Base-by-base conservation (phyloP, 163 green algal genomes). In the Scenedesmus sp. region DNA sequence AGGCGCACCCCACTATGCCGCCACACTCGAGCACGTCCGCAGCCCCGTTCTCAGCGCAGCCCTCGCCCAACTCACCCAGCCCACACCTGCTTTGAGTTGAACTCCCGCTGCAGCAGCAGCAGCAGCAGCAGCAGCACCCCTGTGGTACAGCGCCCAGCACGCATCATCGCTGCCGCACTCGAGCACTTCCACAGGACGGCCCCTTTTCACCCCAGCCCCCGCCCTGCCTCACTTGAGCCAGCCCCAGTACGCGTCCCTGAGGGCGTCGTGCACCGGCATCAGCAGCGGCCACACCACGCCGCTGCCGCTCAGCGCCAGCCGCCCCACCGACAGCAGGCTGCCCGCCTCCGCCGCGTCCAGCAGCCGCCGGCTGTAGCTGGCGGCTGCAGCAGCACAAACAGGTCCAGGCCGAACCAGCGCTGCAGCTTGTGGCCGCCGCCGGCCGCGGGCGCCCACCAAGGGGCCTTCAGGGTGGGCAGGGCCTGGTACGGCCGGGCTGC, bases 321-420 rank as follows among this genome's bases (percentile, higher is more conserved):
- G 51, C 9, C 91, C 86, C 0, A 94, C 96, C 68, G 91, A 94
- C 88, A 97, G 80, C 88, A 98, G 87, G 16, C 93, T 95, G 56
- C 46, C 80, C 2, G 91, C 96, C 89, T 98, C 96, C 46, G 95
- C 88, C 72, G 94, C 42, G 65, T 94, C 91, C 78, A 98, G 89
- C 40, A 98, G 80, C 0, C 96, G 83, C 3, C 94, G 87, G 44
- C 94, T 97, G 92, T 96, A 98, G 91, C 92, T 97, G 43, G 92
- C 90, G 4, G 96, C 84, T 92, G 90, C 61, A 98, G 93, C 68
- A 96, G 84, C 73, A 98, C 73, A 85, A 96, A 97, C 16, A 91
- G 40, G 12, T 93, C 92, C 5, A 96, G 56, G 0, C 93, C 94
- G 84, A 98, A 97, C 97, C 96, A 98, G 72, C 94, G 92, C 92